Base-by-base conservation (phyloP, 768 basidiomycete genomes). In the Macrolepiota dolichaula region DNA sequence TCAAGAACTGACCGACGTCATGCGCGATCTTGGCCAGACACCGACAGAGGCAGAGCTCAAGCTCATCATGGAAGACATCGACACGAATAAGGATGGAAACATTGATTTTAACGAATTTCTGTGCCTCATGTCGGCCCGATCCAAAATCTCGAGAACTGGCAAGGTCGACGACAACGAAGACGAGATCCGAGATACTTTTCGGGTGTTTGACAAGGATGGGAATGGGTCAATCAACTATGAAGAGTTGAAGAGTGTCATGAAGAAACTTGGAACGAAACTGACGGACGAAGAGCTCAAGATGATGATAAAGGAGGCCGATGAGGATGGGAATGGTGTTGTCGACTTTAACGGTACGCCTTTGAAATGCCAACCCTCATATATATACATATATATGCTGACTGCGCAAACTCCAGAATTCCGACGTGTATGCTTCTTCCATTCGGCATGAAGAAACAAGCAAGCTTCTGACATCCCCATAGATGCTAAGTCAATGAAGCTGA, bases 131-230 rank as follows among this genome's bases (percentile, higher is more conserved):
- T 85, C 85, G 57, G 78, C 87, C 66, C 89, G 89, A 77, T 92
- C 59, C n/a, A 37, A 38, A 37, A 25, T 19, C 37, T 22, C 54
- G 1, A 32, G 51, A 5, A 7, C 40, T 22, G 32, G 49, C 1
- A 51, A 13, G 11, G 27, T 13, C 25, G 22, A 13, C 2, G 59
- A 61, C 32, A 62, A 85, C 67, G 94, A 97, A 75, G 94, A 95
- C 74, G 96, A 97, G 78, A 91, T 98, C 75, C 87, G 86, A 73
- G 92, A 96, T 80, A 96, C 96, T 25, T 98, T 98, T 85, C 91
- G 91, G 75, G 93, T 94, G 57, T 97, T 97, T 69, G 96, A 98
- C 76, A 95, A 93, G 84, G 93, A 98, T 70, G 91, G 91, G 12
- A 95, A 94, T 68, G 96, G 95, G 17, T 91, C 81, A 70, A 97